phyloP scores from a whole-genome alignment of 805 yeast species.

The Zygoascus tannicola region DNA sequence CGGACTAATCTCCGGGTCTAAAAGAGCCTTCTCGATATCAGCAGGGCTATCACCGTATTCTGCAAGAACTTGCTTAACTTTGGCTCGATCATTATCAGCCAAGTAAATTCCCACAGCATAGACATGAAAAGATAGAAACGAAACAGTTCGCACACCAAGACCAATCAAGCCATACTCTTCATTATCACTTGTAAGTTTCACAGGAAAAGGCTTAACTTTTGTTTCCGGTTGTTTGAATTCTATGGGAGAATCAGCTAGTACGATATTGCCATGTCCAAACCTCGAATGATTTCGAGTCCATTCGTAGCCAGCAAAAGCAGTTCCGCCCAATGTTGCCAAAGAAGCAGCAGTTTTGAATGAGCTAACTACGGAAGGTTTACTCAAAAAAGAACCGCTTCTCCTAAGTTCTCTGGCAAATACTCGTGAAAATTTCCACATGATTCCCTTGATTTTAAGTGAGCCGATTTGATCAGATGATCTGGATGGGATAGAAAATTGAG shows the following conservation, averaged over 20 bases:
- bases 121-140: constrained; percentile 73
- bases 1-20: constrained; percentile 44
- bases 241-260: neutral
- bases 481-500: too few species aligned
- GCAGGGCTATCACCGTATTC: constrained; percentile 6
- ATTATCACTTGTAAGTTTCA: constrained; percentile 20
- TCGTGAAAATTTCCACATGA: neutral
- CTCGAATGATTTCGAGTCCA: too few species aligned
- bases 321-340: neutral
- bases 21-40: constrained; percentile 14
- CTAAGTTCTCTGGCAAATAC: neutral
- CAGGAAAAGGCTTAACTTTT: constrained; percentile 28
- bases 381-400: neutral
- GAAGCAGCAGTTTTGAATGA: neutral
- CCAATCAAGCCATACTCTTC: constrained; percentile 53
- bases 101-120: constrained; percentile 81
- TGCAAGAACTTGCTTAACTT: constrained; percentile 18
- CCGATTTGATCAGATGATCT: too few species aligned
- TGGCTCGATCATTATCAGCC: constrained; percentile 43
- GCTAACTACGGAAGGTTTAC: neutral
- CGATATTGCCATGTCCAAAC: neutral
- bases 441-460: too few species aligned
- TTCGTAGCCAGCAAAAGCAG: neutral
- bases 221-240: constrained; percentile 27
- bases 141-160: constrained; percentile 72